Evolutionary conservation across 352 stramenopile species (phyloP).

Genomic region (Peronosclerospora sorghi): DNA sequence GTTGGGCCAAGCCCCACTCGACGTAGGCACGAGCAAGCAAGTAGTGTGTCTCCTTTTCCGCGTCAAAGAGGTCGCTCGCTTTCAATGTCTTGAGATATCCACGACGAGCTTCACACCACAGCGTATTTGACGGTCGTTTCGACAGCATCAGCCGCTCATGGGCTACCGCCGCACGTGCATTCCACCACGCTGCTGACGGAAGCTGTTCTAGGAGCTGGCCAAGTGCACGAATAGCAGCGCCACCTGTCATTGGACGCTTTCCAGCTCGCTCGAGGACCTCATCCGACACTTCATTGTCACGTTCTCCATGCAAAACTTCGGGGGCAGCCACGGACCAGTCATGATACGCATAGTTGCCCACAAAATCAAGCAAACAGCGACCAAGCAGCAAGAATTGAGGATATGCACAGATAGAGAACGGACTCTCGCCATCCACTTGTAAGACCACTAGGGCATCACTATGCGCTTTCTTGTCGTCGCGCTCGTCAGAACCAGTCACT

Average conservation of each 20-base stretch:
- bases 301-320: constrained; percentile 21
- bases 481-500: constrained; percentile 18
- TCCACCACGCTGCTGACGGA: constrained; percentile 59
- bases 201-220: constrained; percentile 22
- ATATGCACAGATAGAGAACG: constrained; percentile 72
- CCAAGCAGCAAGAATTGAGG: constrained; percentile 55
- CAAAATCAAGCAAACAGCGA: constrained; percentile 53
- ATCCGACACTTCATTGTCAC: constrained; percentile 34
- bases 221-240: constrained; percentile 14
- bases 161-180: constrained; percentile 53
- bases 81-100: constrained; percentile 42
- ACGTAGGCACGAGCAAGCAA: constrained; percentile 67
- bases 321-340: constrained; percentile 55
- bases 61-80: constrained; percentile 23
- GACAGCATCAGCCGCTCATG: constrained; percentile 60
- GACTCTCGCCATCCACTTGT: constrained; percentile 68
- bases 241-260: constrained; percentile 19
- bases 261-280: constrained; percentile 19
- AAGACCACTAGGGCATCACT: constrained; percentile 48
- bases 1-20: constrained; percentile 89
- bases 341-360: constrained; percentile 40
- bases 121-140: constrained; percentile 53
- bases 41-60: constrained; percentile 37
- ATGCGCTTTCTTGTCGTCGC: constrained; percentile 34
- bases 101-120: constrained; percentile 65